Base-by-base conservation (phyloP, 208 protist species). In the Trichomonas tenax region DNA sequence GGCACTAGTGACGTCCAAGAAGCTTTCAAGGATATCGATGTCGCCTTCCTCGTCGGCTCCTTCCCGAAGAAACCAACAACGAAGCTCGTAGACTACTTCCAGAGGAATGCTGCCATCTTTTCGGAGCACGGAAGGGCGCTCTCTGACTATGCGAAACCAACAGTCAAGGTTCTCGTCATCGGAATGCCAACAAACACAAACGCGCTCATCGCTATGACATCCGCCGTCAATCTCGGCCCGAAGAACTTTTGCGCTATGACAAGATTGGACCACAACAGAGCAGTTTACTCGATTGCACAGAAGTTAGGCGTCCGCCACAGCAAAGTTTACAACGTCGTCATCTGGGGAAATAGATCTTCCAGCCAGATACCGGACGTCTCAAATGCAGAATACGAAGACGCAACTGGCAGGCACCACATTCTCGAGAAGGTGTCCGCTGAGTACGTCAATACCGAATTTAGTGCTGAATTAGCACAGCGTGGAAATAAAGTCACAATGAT, bases 401-500 rank as follows among this genome's bases (percentile, higher is more conserved):
- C 21, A 44, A 89, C 31, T 46, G 82, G 82, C 8, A 89, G 38
- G 9, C 34, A 41, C 31, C 82, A 44, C 23, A 89, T 34, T 46
- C 17, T n/a, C 34, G 17, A 89, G 14, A 31, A 44, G 17, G 17
- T 26, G 3, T 89, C 34, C 38, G 36, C 10, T 41, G 40, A 89
- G 17, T 31, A 89, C 17, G 38, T 89, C 23, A 44, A 34, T 44
- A 89, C 31, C 6, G 82, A 89, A 40, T 41, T 89, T 26, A 46
- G 34, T 6, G 34, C 34, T 26, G 17, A 44, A 46, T 26, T 89
- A 9, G 38, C 31, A 0, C 38, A 34, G 23, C 34, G 82, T 46
- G 38, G 34, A 1, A 89, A 89, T 89, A 89, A 98, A n/a, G 98
- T 99, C 82, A 98, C 99, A 96, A 97, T 98, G 45, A 96, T 98